Evolutionary conservation across 2,329 filamentous ascomycete genomes (phyloP).

Genomic region (Trichoderma koningiopsis): DNA sequence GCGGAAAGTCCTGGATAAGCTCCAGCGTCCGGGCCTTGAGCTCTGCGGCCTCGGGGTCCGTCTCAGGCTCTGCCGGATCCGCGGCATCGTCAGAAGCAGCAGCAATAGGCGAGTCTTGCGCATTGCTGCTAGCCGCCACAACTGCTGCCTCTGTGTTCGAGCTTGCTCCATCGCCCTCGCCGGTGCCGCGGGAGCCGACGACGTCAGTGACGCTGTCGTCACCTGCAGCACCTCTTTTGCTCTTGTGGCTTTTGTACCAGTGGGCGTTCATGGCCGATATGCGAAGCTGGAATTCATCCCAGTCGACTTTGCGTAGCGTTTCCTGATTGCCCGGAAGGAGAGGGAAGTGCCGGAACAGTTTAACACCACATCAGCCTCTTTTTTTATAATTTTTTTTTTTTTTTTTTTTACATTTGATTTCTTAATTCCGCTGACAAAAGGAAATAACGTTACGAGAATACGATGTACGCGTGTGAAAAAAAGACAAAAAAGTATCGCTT

Average conservation of each 20-base stretch:
- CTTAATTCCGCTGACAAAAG: not conserved
- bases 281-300: slow-evolving; percentile 31
- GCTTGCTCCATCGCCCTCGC: slow-evolving; percentile 1
- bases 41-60: slow-evolving; percentile 27
- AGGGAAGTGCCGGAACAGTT: not conserved
- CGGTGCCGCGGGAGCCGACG: slow-evolving; percentile 17
- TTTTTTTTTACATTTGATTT: not conserved
- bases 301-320: slow-evolving; percentile 34
- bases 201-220: not conserved
- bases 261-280: slow-evolving; percentile 28
- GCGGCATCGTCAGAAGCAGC: not conserved
- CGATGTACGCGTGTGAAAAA: not conserved
- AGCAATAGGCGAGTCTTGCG: not conserved
- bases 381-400: not conserved
- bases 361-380: slow-evolving; percentile 3
- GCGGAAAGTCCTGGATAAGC: slow-evolving; percentile 34
- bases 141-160: not conserved
- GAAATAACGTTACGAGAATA: not conserved
- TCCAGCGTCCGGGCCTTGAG: slow-evolving; percentile 31
- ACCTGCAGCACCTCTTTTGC: not conserved
- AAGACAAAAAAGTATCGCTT: not conserved
- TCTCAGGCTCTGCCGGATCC: not conserved
- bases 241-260: slow-evolving; percentile 25
- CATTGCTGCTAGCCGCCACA: not conserved
- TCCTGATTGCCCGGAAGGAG: slow-evolving; percentile 25